phyloP scores from a whole-genome alignment of 2,329 filamentous ascomycete species.

The Alternaria angustiovoidea region DNA sequence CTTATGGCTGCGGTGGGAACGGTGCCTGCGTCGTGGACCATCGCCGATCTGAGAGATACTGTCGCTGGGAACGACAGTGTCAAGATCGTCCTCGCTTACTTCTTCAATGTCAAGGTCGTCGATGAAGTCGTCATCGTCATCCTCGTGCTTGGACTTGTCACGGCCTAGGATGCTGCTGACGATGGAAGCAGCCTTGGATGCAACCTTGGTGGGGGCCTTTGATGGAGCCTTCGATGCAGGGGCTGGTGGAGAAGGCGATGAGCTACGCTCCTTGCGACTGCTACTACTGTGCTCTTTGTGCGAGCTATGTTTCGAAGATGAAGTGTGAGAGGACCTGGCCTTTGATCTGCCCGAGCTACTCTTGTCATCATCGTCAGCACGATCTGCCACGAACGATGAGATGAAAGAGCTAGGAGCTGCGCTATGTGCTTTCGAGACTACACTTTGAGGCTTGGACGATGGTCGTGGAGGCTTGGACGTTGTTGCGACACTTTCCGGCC shows the following conservation, averaged over 20 bases:
- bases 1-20: constrained; percentile 26
- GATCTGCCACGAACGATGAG: constrained; percentile 49
- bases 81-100: constrained; percentile 45
- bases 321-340: constrained; percentile 41
- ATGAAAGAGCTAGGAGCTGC: constrained; percentile 45
- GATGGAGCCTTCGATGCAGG: constrained; percentile 31
- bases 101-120: constrained; percentile 51
- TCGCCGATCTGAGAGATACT: constrained; percentile 54
- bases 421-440: constrained; percentile 15
- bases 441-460: constrained; percentile 20
- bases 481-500: constrained; percentile 24
- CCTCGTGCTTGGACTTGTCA: constrained; percentile 41
- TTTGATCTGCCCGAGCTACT: constrained; percentile 45
- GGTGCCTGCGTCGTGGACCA: constrained; percentile 42
- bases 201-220: constrained; percentile 28
- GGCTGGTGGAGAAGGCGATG: constrained; percentile 36
- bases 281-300: constrained; percentile 29
- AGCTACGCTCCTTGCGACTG: constrained; percentile 31
- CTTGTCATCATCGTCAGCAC: constrained; percentile 32
- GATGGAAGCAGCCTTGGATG: constrained; percentile 42
- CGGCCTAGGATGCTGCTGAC: constrained; percentile 50
- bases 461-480: constrained; percentile 15
- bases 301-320: constrained; percentile 38
- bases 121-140: constrained; percentile 43
- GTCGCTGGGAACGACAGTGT: constrained; percentile 59